phyloP scores from a whole-genome alignment of 495 filamentous ascomycete genomes.

The Melanomma pulvis-pyrius region DNA sequence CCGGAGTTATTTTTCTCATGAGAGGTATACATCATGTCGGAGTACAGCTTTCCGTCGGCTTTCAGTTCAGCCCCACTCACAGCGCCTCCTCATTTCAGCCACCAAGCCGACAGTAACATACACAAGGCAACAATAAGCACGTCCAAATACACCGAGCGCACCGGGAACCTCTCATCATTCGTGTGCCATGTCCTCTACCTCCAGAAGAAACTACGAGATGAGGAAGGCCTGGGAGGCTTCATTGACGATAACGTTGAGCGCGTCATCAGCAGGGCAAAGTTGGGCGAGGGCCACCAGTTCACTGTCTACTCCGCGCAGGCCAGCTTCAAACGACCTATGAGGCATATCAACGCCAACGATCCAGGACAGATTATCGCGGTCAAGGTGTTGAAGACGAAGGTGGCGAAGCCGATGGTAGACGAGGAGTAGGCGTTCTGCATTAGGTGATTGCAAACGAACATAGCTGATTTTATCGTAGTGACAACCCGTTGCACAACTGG shows the following conservation, averaged over 20 bases:
- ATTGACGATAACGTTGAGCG: neutral
- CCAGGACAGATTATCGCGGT: too few relatives aligned
- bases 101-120: neutral
- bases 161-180: slow-evolving; percentile 11
- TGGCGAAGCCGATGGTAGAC: neutral
- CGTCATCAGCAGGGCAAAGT: neutral
- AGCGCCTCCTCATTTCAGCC: neutral
- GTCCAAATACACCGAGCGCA: too few relatives aligned
- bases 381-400: too few relatives aligned
- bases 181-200: slow-evolving; percentile 15
- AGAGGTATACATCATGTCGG: neutral
- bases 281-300: neutral
- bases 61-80: neutral
- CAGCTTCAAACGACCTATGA: too few relatives aligned
- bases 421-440: neutral
- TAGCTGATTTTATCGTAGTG: neutral
- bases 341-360: too few relatives aligned
- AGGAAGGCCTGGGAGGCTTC: too few relatives aligned
- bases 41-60: neutral
- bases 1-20: neutral
- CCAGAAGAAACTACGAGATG: slow-evolving; percentile 5
- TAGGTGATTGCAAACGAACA: neutral
- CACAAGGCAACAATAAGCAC: too few relatives aligned
- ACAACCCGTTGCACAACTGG: neutral
- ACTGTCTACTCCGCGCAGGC: too few relatives aligned